Evolutionary conservation across 768 basidiomycete genomes (phyloP).

Genomic region (Clavulina sp.): DNA sequence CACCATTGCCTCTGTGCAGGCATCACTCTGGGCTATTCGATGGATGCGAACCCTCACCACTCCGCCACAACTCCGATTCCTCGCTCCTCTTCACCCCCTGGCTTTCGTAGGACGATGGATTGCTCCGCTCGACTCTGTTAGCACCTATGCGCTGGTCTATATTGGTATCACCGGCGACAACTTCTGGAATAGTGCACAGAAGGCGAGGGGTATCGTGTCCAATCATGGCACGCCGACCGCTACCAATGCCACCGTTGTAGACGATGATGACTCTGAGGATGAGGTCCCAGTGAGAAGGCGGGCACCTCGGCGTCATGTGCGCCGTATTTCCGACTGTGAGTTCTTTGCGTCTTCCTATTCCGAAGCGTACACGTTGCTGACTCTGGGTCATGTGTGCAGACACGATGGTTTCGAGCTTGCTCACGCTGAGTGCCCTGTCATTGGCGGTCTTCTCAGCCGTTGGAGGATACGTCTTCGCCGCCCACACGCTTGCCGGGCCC

Average conservation of each 20-base stretch:
- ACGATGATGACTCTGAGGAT: conserved; percentile 16
- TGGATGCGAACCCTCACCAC: conserved; percentile 11
- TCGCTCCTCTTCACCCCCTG: conserved; percentile 14
- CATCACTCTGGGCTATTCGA: conserved; percentile 5
- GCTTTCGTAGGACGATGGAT: conserved; percentile 20
- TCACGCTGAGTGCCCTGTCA: conserved; percentile 46
- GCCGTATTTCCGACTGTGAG: conserved; percentile 20
- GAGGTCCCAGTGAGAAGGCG: conserved; percentile 7
- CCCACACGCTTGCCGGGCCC: conserved; percentile 55
- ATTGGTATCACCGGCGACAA: conserved; percentile 58
- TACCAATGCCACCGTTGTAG: too few species aligned
- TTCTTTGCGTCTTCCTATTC: not conserved
- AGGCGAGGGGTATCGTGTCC: conserved; percentile 38
- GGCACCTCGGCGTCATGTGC: not conserved
- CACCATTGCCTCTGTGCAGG: conserved; percentile 42
- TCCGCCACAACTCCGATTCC: conserved; percentile 10
- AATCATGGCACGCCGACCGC: conserved; percentile 18
- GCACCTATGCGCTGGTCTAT: conserved; percentile 53
- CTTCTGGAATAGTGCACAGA: conserved; percentile 40
- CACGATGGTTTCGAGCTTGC: conserved; percentile 50
- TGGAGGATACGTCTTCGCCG: conserved; percentile 74
- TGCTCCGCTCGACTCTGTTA: conserved; percentile 30
- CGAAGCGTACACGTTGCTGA: not conserved
- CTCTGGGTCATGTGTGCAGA: conserved; percentile 28
- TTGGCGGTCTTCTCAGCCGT: conserved; percentile 70